Evolutionary conservation across 225 moss, liverwort and hornwort species (phyloP), one percentile per base, ranked within the genome.

Genomic region (Neckera pumila): DNA sequence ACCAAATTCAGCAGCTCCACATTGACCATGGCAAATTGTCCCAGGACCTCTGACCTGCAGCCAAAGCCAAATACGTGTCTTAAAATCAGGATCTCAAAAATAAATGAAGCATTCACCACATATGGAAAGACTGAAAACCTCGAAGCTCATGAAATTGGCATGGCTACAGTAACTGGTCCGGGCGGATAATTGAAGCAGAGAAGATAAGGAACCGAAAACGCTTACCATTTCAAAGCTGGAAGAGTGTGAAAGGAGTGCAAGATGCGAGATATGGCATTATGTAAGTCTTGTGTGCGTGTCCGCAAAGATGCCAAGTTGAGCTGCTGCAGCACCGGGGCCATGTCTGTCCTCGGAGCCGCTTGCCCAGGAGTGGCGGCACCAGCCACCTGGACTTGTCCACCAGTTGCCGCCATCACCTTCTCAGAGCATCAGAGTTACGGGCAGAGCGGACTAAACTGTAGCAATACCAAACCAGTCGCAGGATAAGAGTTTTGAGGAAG

Each of bases 1-100:
- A 96, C 95, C 87, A 99, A 90, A 83, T 96, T 99, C 80, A 97
- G 91, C 87, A 97, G 89, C 91, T 99, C 98, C 67, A 99, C 93
- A 81, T 96, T 99, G 72, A 99, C 97, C 98, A 99, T 99, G 74
- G 98, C 95, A 93, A 99, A 99, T 87, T 99, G 98, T 17, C 93
- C 97, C 58, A 97, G 80, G 75, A 99, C 96, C 90, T 97, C 98
- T 56, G 98, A 96, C 98, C 98, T 98, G 87, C 85, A 90, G 40
- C 43, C 76, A 85, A 8, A 10, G 76, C 38, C 69, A 62, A 57
- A 83, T 34, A 47, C 12, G 25, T 30, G 43, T 11, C 43, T 34
- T 12, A 30, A 70, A 72, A 63, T 30, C 56, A 61, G 38, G 49
- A 25, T 54, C 45, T 18, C 69, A 67, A 66, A 47, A n/a, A 45